Percentiles rank a stretch among this genome's conserved stretches.
These are phyloP conservation scores for Moesziomyces sp. DNA, from an alignment of 1,284 basidiomycete species.

Conservation along the genomic window DNA sequence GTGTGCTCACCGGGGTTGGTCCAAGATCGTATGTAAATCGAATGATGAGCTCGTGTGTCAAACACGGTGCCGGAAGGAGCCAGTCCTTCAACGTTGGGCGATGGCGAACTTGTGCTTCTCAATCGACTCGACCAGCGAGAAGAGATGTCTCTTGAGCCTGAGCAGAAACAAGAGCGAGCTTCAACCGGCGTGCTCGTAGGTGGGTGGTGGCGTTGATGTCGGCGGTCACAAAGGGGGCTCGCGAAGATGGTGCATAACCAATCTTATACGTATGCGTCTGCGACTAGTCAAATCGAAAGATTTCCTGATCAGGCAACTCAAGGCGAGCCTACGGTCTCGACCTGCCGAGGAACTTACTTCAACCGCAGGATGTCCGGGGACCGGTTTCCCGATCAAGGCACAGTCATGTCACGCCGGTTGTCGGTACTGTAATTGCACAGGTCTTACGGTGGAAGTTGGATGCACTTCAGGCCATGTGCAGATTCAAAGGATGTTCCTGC, in stretches of 20 bases:
- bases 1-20: constrained; percentile 22
- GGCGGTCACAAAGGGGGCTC: not conserved
- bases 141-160: not conserved
- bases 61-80: constrained; percentile 9
- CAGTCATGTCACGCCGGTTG: too few relatives aligned
- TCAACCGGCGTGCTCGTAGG: not conserved
- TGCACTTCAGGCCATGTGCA: not conserved
- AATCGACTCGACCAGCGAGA: constrained; percentile 28
- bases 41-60: constrained; percentile 1
- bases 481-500: not conserved
- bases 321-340: not conserved
- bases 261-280: constrained; percentile 6
- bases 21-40: constrained; percentile 2
- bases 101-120: not conserved
- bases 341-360: constrained; percentile 16
- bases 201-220: not conserved
- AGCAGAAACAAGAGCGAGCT: not conserved
- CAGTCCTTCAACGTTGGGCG: constrained; percentile 1
- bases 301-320: not conserved
- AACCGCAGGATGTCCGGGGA: constrained; percentile 5
- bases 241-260: not conserved
- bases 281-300: not conserved
- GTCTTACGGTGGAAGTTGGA: not conserved
- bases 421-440: too few relatives aligned
- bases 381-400: not conserved